A percentile compares a stretch with the other conserved stretches of the same genome.
Evolutionary conservation across 345 rosid species (phyloP).

Genomic region (Hibiscus syriacus): DNA sequence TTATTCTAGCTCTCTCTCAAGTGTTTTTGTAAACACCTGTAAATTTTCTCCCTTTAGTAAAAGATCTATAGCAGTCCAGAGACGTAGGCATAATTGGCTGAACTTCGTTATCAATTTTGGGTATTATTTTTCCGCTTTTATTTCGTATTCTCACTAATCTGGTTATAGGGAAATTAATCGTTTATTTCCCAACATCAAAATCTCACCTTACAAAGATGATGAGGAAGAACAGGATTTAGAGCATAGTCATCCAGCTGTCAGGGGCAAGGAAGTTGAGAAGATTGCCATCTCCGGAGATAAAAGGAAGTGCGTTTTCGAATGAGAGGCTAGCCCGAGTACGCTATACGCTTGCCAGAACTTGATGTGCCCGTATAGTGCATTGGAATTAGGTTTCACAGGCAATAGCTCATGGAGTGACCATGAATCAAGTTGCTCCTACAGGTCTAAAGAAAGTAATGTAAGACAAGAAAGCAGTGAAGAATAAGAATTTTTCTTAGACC

Average conservation of each 20-base stretch:
- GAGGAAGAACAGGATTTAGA: neutral
- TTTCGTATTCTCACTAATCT: no score
- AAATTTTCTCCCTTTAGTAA: no score
- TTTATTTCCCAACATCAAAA: no score
- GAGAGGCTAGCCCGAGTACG: neutral
- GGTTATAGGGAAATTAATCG: no score
- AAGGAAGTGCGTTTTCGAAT: slow-evolving; percentile 6
- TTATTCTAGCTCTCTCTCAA: no score
- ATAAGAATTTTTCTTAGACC: neutral
- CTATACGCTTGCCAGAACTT: slow-evolving; percentile 1
- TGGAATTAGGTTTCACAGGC: neutral
- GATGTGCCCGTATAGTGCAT: neutral
- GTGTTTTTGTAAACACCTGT: no score
- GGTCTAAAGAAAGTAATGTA: neutral
- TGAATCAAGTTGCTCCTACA: slow-evolving; percentile 1
- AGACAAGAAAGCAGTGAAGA: neutral
- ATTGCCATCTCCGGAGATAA: neutral
- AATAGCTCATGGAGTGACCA: neutral
- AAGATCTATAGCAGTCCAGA: no score
- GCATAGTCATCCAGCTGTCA: neutral
- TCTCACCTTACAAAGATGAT: slow-evolving; percentile 18
- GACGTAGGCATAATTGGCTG: no score
- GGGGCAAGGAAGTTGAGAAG: neutral
- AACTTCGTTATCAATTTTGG: no score
- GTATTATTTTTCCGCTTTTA: no score